Percentiles rank a stretch among this genome's conserved stretches.
Conservation (phyloP, 139 green algal genomes). For the Pycnococcus provasolii region DNA sequence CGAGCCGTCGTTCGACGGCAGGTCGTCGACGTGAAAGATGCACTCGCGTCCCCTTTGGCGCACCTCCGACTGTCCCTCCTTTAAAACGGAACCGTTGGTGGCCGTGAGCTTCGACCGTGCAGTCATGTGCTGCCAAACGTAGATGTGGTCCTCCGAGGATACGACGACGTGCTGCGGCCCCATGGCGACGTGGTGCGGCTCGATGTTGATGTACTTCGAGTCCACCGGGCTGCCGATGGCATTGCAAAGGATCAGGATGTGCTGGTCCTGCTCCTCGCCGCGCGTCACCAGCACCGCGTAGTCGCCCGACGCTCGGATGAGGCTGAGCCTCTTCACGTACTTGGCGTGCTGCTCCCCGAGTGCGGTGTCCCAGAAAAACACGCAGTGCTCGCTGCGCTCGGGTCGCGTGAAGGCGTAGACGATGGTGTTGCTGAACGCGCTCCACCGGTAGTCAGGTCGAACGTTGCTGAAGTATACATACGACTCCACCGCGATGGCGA, state of each 20-base stretch:
- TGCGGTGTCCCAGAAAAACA: constrained; percentile 69
- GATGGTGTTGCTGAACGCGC: constrained; percentile 60
- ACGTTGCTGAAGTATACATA: constrained; percentile 69
- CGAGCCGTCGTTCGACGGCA: constrained; percentile 8
- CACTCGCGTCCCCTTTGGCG: constrained; percentile 37
- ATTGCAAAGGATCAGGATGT: constrained; percentile 69
- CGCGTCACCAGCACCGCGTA: constrained; percentile 21
- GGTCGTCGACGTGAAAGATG: constrained; percentile 52
- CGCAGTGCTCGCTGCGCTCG: constrained; percentile 51
- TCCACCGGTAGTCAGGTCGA: constrained; percentile 47
- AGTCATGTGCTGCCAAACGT: constrained; percentile 52
- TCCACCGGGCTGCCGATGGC: constrained; percentile 69
- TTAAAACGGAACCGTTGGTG: no score
- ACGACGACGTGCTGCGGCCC: constrained; percentile 40
- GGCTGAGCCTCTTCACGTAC: constrained; percentile 56
- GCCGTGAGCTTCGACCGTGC: neutral
- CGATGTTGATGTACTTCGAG: constrained; percentile 48
- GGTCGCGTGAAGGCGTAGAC: constrained; percentile 60
- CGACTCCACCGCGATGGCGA: constrained; percentile 58
- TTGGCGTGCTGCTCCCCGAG: constrained; percentile 48
- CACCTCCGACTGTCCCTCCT: neutral
- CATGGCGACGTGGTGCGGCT: constrained; percentile 39
- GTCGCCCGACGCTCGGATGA: constrained; percentile 36
- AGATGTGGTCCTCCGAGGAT: constrained; percentile 48
- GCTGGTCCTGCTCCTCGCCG: constrained; percentile 48